These are phyloP conservation scores for Sophora flavescens DNA, from an alignment of 306 rosid species.

Conservation along the genomic window DNA sequence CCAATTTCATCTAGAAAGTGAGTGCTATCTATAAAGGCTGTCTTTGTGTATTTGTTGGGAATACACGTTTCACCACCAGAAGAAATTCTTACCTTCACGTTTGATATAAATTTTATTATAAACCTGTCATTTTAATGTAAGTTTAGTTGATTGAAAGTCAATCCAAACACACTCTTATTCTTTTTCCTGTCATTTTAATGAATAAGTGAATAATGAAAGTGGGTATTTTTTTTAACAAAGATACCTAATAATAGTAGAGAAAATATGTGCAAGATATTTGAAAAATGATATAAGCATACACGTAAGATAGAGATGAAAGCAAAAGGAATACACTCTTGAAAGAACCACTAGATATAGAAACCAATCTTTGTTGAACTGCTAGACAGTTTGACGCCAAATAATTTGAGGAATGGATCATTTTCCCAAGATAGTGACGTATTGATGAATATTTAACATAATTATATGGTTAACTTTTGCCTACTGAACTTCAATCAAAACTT, in stretches of 20 bases:
- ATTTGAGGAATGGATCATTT: slow-evolving; percentile 8
- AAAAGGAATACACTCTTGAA: background rate
- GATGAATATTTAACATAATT: slow-evolving; percentile 23
- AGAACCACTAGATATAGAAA: slow-evolving; percentile 31
- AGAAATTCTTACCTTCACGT: too few relatives aligned
- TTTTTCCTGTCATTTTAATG: background rate
- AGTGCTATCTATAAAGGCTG: too few relatives aligned
- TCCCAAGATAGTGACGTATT: slow-evolving; percentile 10
- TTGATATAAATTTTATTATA: too few relatives aligned
- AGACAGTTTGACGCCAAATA: background rate
- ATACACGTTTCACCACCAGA: too few relatives aligned
- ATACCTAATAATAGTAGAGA: background rate
- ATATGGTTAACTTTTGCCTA: slow-evolving; percentile 11
- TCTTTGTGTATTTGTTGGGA: too few relatives aligned
- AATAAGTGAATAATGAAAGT: slow-evolving; percentile 21
- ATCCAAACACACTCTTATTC: too few relatives aligned
- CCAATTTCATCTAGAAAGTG: too few relatives aligned
- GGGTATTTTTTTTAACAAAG: background rate
- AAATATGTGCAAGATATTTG: background rate
- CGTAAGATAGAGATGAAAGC: background rate
- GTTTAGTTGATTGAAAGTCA: too few relatives aligned
- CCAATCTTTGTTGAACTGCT: slow-evolving; percentile 24
- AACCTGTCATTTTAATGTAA: too few relatives aligned
- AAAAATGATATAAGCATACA: background rate
- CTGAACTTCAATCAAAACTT: slow-evolving; percentile 23